phyloP scores from a whole-genome alignment of 352 stramenopile genomes.

The Sclerospora graminicola region DNA sequence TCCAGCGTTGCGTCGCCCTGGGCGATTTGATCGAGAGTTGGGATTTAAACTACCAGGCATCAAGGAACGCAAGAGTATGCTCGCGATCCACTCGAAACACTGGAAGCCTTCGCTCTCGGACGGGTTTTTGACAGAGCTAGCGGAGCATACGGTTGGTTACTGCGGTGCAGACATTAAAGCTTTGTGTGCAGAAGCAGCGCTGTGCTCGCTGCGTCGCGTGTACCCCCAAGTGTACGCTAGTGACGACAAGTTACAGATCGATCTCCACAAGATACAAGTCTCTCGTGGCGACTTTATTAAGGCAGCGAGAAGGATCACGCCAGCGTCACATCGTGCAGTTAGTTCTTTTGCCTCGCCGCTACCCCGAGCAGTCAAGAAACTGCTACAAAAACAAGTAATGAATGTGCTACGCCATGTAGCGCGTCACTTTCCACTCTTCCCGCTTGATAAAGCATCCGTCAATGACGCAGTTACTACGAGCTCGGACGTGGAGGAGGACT shows the following conservation, averaged over 20 bases:
- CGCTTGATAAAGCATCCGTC: slow-evolving; percentile 33
- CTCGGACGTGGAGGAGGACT: slow-evolving; percentile 1
- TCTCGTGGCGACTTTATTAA: slow-evolving; percentile 59
- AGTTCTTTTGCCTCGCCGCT: slow-evolving; percentile 70
- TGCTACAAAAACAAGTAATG: slow-evolving; percentile 29
- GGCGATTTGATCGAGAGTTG: slow-evolving; percentile 89
- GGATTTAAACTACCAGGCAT: slow-evolving; percentile 84
- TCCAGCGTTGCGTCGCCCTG: slow-evolving; percentile 88
- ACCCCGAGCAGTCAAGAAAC: slow-evolving; percentile 38
- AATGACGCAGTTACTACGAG: slow-evolving; percentile 21
- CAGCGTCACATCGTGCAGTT: slow-evolving; percentile 59
- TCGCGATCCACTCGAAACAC: slow-evolving; percentile 80
- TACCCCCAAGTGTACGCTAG: slow-evolving; percentile 85
- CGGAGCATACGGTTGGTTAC: slow-evolving; percentile 80
- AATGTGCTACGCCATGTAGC: slow-evolving; percentile 34
- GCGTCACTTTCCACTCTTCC: slow-evolving; percentile 53
- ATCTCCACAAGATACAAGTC: slow-evolving; percentile 62
- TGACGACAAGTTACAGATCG: slow-evolving; percentile 67
- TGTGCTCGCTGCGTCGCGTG: slow-evolving; percentile 78
- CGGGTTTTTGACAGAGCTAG: slow-evolving; percentile 62
- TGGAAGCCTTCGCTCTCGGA: slow-evolving; percentile 73
- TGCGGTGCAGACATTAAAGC: slow-evolving; percentile 89
- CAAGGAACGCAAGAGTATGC: slow-evolving; percentile 72
- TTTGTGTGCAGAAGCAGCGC: slow-evolving; percentile 80
- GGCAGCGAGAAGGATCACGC: slow-evolving; percentile 73